These are phyloP conservation scores for Tieghemostelium lacteum DNA, from an alignment of 78 protist genomes.

Conservation along the genomic window DNA sequence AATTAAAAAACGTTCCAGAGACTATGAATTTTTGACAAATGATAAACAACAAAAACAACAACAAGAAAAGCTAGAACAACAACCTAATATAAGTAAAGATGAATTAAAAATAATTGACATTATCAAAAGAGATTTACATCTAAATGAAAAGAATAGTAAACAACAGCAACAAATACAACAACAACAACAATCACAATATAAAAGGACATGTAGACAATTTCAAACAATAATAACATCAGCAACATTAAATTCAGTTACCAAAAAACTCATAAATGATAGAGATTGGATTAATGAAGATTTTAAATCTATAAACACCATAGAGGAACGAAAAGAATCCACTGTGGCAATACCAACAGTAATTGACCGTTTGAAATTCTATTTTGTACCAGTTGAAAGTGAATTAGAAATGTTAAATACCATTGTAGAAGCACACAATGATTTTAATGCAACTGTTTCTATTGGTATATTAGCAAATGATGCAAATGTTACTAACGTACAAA, in stretches of 20 bases:
- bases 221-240: constrained; percentile 66
- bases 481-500: constrained; percentile 9
- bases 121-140: background rate
- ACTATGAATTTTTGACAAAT: too few species aligned
- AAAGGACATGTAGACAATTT: constrained; percentile 5
- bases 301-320: background rate
- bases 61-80: background rate
- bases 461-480: constrained; percentile 37
- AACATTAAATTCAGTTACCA: constrained; percentile 8
- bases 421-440: background rate
- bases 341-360: background rate
- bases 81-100: background rate
- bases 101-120: background rate
- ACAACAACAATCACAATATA: background rate
- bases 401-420: constrained; percentile 23
- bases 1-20: constrained; percentile 22
- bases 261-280: constrained; percentile 6
- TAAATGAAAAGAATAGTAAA: background rate
- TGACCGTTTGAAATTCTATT: background rate
- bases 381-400: constrained; percentile 36
- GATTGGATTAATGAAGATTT: constrained; percentile 46
- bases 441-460: constrained; percentile 7
- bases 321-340: background rate
- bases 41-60: background rate
- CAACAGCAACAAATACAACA: background rate